These are phyloP conservation scores for Anisodus tanguticus DNA, from an alignment of 257 asterid genomes.

Conservation along the genomic window DNA sequence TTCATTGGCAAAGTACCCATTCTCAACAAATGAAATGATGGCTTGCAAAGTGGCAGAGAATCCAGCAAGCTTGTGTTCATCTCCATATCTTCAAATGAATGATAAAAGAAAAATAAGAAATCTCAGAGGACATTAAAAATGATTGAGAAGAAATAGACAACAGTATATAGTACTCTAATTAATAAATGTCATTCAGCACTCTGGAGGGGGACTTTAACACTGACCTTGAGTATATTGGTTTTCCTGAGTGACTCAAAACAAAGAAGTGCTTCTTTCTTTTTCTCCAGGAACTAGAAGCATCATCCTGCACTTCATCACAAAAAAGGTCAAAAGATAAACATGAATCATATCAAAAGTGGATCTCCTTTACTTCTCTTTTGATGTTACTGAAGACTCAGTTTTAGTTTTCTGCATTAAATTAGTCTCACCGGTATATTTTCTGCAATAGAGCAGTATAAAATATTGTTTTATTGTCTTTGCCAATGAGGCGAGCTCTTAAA, in stretches of 20 bases:
- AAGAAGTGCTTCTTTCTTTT: conserved; percentile 97
- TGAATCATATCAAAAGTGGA: not conserved
- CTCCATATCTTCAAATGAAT: conserved; percentile 76
- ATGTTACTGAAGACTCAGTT: not conserved
- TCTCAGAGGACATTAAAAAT: not conserved
- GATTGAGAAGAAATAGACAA: not conserved
- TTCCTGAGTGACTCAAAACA: conserved; percentile 90
- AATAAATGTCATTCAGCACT: conserved; percentile 4
- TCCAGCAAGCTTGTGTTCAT: conserved; percentile 97
- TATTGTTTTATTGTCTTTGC: not conserved
- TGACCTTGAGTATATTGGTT: conserved; percentile 96
- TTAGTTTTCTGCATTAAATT: not conserved
- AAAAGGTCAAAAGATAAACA: conserved; percentile 28
- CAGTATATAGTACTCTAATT: not conserved
- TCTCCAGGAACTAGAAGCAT: conserved; percentile 92
- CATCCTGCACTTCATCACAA: conserved; percentile 72
- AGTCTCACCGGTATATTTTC: not conserved
- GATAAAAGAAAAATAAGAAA: conserved; percentile 21
- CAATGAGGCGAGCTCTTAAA: not conserved
- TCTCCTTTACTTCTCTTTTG: conserved; percentile 14
- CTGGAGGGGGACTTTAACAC: not conserved
- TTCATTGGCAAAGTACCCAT: conserved; percentile 62
- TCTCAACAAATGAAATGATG: conserved; percentile 94
- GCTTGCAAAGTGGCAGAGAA: conserved; percentile 99
- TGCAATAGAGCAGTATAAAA: not conserved